Evolutionary conservation across 2,329 filamentous ascomycete genomes (phyloP).

Genomic region (Xylariaceae sp.): DNA sequence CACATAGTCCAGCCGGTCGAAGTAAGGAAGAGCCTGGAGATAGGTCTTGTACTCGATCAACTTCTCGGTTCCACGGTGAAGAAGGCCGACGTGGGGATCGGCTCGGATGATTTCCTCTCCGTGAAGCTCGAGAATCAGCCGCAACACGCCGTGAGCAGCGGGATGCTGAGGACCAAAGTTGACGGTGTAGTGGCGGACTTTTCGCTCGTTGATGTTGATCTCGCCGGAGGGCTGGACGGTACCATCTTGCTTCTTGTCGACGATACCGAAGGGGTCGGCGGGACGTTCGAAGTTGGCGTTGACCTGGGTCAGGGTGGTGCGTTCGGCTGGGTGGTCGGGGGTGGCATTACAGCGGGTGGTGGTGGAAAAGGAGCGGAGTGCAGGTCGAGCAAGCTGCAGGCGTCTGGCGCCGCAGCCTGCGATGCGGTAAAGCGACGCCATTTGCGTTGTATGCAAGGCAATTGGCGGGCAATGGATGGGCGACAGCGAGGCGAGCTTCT

Average conservation of each 20-base stretch:
- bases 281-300: slow-evolving; percentile 59
- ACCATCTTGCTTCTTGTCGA: slow-evolving; percentile 40
- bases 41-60: slow-evolving; percentile 99
- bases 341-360: slow-evolving; percentile 58
- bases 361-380: slow-evolving; percentile 59
- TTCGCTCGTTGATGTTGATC: slow-evolving; percentile 58
- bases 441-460: slow-evolving; percentile 38
- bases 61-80: slow-evolving; percentile 98
- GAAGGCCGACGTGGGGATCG: slow-evolving; percentile 92
- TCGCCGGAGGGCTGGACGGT: slow-evolving; percentile 45
- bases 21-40: slow-evolving; percentile 95
- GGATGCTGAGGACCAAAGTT: slow-evolving; percentile 99
- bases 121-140: slow-evolving; percentile 94
- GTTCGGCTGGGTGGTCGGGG: slow-evolving; percentile 56
- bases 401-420: slow-evolving; percentile 68
- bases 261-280: slow-evolving; percentile 45
- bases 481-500: slow-evolving; percentile 14
- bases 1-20: slow-evolving; percentile 97
- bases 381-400: slow-evolving; percentile 39
- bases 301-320: slow-evolving; percentile 61
- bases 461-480: slow-evolving; percentile 22
- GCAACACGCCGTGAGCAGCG: slow-evolving; percentile 95
- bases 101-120: slow-evolving; percentile 96
- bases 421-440: slow-evolving; percentile 71
- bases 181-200: slow-evolving; percentile 98